Conservation (phyloP, 1,284 basidiomycete genomes). For the Ceratobasidium sp. region DNA sequence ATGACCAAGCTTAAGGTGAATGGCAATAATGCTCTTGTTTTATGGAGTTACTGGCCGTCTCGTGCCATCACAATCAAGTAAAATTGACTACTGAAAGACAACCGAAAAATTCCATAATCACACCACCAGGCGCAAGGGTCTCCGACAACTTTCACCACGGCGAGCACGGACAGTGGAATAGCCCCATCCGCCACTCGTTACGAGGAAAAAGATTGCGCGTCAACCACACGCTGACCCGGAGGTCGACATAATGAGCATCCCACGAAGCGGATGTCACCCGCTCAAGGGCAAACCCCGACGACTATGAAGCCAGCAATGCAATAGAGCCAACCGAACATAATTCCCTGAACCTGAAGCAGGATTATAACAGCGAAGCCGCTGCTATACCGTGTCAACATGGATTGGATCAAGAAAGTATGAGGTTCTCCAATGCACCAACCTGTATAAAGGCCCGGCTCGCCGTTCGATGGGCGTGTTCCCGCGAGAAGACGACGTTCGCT, state of each 20-base stretch:
- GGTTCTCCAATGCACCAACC: constrained; percentile 42
- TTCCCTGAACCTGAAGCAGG: constrained; percentile 39
- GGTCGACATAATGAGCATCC: constrained; percentile 28
- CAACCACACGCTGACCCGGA: constrained; percentile 41
- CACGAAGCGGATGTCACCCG: constrained; percentile 25
- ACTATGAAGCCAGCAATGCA: constrained; percentile 41
- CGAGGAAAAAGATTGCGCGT: constrained; percentile 41
- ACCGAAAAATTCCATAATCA: too few relatives aligned
- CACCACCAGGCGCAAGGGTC: too few relatives aligned
- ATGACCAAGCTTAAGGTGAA: too few relatives aligned
- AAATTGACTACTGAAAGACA: too few relatives aligned
- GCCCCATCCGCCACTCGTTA: constrained; percentile 8
- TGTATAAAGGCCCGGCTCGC: constrained; percentile 38
- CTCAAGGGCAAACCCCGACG: constrained; percentile 36
- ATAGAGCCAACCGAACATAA: constrained; percentile 41
- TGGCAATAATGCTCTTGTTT: too few relatives aligned
- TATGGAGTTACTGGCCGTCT: too few relatives aligned
- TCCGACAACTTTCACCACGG: constrained; percentile 27
- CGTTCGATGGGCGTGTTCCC: constrained; percentile 23
- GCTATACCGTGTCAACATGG: constrained; percentile 42
- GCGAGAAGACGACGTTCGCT: constrained; percentile 6
- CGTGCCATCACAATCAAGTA: too few relatives aligned
- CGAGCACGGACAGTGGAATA: constrained; percentile 25
- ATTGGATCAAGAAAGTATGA: constrained; percentile 41
- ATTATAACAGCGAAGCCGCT: constrained; percentile 40